Evolutionary conservation across 257 asterid genomes (phyloP).

Genomic region (Solanum corneliomulleri): DNA sequence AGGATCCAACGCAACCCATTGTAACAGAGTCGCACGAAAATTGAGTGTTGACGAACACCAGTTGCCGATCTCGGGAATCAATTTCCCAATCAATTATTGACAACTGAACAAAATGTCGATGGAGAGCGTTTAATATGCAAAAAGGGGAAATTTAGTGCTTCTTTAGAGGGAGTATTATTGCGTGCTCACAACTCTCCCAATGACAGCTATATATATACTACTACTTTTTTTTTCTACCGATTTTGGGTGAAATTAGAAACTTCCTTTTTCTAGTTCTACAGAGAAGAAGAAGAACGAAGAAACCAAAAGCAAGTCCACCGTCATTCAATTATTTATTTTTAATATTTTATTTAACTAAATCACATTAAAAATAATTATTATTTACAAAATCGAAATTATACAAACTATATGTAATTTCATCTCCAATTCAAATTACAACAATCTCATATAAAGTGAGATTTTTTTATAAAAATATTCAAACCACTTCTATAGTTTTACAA

Average conservation of each 20-base stretch:
- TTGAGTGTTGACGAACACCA: not conserved
- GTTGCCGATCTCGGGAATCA: not conserved
- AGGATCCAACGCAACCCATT: constrained; percentile 12
- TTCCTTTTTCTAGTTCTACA: not conserved
- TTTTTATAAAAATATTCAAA: too few relatives aligned
- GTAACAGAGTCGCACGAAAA: not conserved
- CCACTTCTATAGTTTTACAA: not conserved
- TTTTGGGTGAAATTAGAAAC: not conserved
- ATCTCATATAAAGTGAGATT: not conserved
- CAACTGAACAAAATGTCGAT: not conserved
- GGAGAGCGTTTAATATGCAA: not conserved
- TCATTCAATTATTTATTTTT: not conserved
- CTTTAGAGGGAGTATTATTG: not conserved
- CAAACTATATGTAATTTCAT: not conserved
- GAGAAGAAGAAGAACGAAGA: not conserved
- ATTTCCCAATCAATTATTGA: not conserved
- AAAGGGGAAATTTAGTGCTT: not conserved
- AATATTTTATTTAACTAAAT: too few relatives aligned
- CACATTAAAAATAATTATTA: too few relatives aligned
- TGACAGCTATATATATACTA: not conserved
- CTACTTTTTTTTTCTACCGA: not conserved
- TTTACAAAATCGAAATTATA: not conserved
- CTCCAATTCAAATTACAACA: not conserved
- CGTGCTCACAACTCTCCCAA: not conserved
- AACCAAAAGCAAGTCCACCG: not conserved